Evolutionary conservation across 768 basidiomycete genomes (phyloP).

Genomic region (Mycena sanguinolenta): DNA sequence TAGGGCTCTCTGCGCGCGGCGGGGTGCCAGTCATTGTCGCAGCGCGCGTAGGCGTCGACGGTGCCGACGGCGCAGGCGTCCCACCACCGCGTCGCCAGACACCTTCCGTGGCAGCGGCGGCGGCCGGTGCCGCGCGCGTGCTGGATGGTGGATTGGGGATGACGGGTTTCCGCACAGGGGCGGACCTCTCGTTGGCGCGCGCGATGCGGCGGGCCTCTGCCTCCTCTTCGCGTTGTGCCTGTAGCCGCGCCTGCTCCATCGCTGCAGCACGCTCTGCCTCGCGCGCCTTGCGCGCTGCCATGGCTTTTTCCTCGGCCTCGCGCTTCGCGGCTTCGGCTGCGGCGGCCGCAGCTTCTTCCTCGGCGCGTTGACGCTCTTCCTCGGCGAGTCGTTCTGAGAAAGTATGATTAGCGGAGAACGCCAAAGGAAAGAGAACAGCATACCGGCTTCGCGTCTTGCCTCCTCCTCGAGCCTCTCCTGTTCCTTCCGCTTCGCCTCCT

Average conservation of each 20-base stretch:
- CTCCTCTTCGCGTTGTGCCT: constrained; percentile 78
- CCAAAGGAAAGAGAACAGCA: constrained; percentile 31
- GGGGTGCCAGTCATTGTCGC: constrained; percentile 49
- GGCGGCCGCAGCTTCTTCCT: constrained; percentile 63
- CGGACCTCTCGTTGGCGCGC: constrained; percentile 56
- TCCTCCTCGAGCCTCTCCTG: constrained; percentile 65
- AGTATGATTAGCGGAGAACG: not conserved
- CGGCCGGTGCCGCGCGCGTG: constrained; percentile 17
- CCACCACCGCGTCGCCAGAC: constrained; percentile 48
- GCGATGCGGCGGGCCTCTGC: constrained; percentile 62
- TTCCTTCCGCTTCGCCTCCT: constrained; percentile 60
- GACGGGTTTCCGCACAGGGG: constrained; percentile 44
- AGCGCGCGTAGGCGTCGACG: constrained; percentile 46
- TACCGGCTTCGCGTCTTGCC: constrained; percentile 65
- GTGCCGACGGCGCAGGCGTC: constrained; percentile 44
- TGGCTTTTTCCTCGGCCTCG: constrained; percentile 71
- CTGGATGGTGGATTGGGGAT: constrained; percentile 45
- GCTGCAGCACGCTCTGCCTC: constrained; percentile 65
- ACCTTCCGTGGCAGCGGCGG: constrained; percentile 8
- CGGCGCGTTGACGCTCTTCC: constrained; percentile 61
- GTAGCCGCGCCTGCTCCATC: constrained; percentile 68
- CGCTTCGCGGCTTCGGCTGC: constrained; percentile 69
- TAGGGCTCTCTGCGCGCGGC: constrained; percentile 70
- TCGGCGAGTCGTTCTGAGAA: constrained; percentile 65
- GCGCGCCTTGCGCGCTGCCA: constrained; percentile 65